Percentiles rank a stretch among this genome's conserved stretches.
These are phyloP conservation scores for Lipomyces orientalis DNA, from an alignment of 805 yeast species.

Conservation along the genomic window DNA sequence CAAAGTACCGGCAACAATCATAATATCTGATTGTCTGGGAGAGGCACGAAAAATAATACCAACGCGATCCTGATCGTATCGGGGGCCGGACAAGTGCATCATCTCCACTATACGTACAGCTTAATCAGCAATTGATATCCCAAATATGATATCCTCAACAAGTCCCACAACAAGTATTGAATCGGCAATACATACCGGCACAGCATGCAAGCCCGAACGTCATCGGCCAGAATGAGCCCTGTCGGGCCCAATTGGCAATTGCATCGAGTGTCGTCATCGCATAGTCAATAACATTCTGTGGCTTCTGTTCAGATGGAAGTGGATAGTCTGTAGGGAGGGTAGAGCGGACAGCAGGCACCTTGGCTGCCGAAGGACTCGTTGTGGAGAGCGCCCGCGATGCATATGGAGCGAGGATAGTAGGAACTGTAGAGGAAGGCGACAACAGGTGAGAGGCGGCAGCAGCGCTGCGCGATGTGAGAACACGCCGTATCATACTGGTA, in stretches of 20 bases:
- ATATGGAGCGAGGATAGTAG: slow-evolving; percentile 3
- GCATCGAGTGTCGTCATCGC: slow-evolving; percentile 82
- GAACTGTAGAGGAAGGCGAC: slow-evolving; percentile 5
- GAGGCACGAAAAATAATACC: slow-evolving; percentile 94
- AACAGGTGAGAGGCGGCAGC: background rate
- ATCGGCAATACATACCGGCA: slow-evolving; percentile 51
- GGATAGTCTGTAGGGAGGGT: slow-evolving; percentile 70
- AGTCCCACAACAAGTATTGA: background rate
- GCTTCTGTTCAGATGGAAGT: slow-evolving; percentile 67
- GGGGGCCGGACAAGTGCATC: slow-evolving; percentile 92
- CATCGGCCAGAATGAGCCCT: slow-evolving; percentile 91
- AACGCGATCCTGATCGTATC: slow-evolving; percentile 89
- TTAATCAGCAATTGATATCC: background rate
- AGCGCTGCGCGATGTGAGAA: background rate
- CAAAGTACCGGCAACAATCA: slow-evolving; percentile 90
- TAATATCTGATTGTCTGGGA: slow-evolving; percentile 89
- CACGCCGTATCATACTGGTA: slow-evolving; percentile 1
- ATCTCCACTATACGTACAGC: slow-evolving; percentile 61
- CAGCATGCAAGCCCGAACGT: slow-evolving; percentile 92
- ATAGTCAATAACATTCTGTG: slow-evolving; percentile 70
- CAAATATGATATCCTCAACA: background rate
- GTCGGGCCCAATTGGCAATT: slow-evolving; percentile 88
- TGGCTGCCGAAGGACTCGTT: background rate
- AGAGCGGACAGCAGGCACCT: slow-evolving; percentile 16
- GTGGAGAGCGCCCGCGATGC: slow-evolving; percentile 8